Percentiles rank a stretch among this genome's conserved stretches.
Evolutionary conservation across 2,329 filamentous ascomycete genomes (phyloP).

Genomic region (Ophiocordyceps sinensis): DNA sequence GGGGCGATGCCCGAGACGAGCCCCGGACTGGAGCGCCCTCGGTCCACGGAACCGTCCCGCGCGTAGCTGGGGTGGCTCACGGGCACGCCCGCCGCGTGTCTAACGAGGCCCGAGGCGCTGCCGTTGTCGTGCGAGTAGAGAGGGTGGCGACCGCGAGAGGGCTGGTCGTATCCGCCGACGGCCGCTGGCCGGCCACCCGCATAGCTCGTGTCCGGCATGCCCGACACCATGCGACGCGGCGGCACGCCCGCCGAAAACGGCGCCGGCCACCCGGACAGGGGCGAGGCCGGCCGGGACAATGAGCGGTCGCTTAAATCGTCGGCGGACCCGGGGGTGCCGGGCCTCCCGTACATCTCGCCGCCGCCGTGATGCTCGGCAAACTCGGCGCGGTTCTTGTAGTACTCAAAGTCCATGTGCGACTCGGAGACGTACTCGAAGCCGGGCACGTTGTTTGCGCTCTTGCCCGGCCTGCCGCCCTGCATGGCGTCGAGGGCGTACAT

Average conservation of each 20-base stretch:
- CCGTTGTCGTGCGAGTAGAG: conserved; percentile 37
- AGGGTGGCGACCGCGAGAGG: conserved; percentile 26
- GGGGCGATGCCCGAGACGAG: background rate
- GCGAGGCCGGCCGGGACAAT: conserved; percentile 36
- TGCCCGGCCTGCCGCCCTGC: conserved; percentile 38
- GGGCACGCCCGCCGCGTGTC: conserved; percentile 37
- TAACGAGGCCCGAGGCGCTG: conserved; percentile 37
- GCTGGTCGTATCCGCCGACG: conserved; percentile 8
- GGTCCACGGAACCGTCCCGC: conserved; percentile 11
- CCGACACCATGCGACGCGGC: conserved; percentile 9
- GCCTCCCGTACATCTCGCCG: conserved; percentile 51
- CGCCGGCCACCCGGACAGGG: conserved; percentile 17
- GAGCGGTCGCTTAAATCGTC: conserved; percentile 26
- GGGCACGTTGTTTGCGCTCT: conserved; percentile 31
- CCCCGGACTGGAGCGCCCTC: conserved; percentile 1
- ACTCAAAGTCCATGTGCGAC: conserved; percentile 73
- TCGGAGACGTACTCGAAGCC: conserved; percentile 89
- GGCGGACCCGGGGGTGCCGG: conserved; percentile 44
- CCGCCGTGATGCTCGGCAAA: conserved; percentile 82
- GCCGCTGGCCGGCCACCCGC: conserved; percentile 8
- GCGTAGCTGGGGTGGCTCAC: conserved; percentile 16
- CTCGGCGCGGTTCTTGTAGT: conserved; percentile 80
- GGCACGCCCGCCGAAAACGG: conserved; percentile 18
- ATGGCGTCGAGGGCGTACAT: conserved; percentile 72
- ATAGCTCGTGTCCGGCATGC: conserved; percentile 11